Conservation (phyloP, 306 rosid species). For the Citrullus amarus region DNA sequence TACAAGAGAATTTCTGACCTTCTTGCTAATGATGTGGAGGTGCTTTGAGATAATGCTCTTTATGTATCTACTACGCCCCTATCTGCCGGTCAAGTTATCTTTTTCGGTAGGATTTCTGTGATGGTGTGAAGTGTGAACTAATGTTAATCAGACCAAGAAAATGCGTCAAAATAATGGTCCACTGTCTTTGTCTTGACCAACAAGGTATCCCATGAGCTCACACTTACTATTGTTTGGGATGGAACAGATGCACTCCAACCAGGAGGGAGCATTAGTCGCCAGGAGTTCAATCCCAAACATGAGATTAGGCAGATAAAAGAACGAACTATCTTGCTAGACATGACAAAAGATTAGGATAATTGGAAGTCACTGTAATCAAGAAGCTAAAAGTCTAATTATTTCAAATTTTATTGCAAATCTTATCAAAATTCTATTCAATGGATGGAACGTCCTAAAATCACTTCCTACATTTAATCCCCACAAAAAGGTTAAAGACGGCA, state of each 20-base stretch:
- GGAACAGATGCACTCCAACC: not conserved
- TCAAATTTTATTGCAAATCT: not conserved
- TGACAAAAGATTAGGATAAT: not conserved
- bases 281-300: not conserved
- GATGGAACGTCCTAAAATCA: not conserved
- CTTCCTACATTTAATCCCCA: not conserved
- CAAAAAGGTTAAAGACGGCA: not conserved
- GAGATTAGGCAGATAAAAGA: not conserved
- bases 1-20: not conserved
- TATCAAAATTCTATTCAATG: not conserved
- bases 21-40: not conserved
- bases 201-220: not conserved
- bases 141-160: not conserved
- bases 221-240: not conserved
- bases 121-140: not conserved
- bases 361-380: conserved; percentile 4
- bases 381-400: not conserved
- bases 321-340: not conserved
- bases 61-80: not conserved
- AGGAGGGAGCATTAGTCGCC: not conserved
- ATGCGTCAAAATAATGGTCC: not conserved
- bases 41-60: not conserved
- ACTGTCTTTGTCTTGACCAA: not conserved
- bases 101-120: not conserved
- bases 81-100: not conserved